Evolutionary conservation across 2,329 filamentous ascomycete genomes (phyloP).

Genomic region (Pezicula neosporulosa): DNA sequence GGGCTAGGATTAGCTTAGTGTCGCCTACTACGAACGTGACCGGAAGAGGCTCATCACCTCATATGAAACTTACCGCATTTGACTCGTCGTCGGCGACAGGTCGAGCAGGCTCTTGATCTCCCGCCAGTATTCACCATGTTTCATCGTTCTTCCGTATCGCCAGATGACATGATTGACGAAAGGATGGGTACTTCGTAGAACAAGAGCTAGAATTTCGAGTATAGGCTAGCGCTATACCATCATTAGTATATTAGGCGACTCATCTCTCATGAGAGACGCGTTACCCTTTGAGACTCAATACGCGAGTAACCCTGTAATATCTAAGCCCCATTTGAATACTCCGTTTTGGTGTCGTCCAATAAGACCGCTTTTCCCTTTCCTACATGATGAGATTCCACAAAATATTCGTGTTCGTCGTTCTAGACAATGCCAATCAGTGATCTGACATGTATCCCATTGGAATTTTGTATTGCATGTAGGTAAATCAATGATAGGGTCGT

Average conservation of each 20-base stretch:
- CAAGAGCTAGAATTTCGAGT: background rate
- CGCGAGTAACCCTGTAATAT: constrained; percentile 18
- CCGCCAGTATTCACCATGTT: constrained; percentile 28
- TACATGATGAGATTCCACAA: too few species aligned
- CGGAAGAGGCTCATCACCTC: too few species aligned
- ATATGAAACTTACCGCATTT: constrained; percentile 26
- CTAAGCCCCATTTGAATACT: too few species aligned
- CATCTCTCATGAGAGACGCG: constrained; percentile 6
- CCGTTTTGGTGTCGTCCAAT: too few species aligned
- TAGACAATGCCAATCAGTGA: too few species aligned
- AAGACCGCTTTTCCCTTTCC: too few species aligned
- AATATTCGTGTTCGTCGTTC: too few species aligned
- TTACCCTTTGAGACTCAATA: constrained; percentile 24
- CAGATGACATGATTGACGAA: background rate
- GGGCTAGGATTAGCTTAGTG: constrained; percentile 5
- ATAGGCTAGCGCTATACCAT: background rate
- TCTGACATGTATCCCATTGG: too few species aligned
- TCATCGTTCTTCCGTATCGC: background rate
- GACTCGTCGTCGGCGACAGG: constrained; percentile 25
- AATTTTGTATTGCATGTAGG: too few species aligned
- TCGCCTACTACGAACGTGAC: too few species aligned
- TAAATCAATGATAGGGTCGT: too few species aligned
- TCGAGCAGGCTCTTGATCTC: constrained; percentile 28
- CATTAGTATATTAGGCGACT: background rate
- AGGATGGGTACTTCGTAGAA: background rate